phyloP scores from a whole-genome alignment of 1,284 basidiomycete species.

The Malassezia obtusa region DNA sequence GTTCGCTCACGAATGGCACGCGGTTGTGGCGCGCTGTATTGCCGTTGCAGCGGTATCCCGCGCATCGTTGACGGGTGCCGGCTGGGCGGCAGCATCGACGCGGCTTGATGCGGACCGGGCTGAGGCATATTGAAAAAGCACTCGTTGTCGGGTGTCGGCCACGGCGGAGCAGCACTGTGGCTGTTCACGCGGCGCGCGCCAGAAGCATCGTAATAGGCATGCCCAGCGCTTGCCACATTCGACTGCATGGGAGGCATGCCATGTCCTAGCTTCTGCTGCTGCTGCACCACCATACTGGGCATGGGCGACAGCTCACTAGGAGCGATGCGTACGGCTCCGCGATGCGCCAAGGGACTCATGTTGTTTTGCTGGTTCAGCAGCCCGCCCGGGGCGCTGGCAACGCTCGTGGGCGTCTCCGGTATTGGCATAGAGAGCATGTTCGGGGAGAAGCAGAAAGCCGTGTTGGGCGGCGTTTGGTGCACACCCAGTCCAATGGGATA shows the following conservation, averaged over 20 bases:
- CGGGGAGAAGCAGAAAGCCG: conserved; percentile 1
- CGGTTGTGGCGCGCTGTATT: conserved; percentile 15
- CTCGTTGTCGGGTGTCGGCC: conserved; percentile 8
- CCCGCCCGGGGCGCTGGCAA: neutral
- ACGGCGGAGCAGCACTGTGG: conserved; percentile 3
- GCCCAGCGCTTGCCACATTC: neutral
- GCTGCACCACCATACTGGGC: neutral
- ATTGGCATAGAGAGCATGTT: conserved; percentile 3
- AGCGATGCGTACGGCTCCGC: neutral
- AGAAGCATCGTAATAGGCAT: neutral
- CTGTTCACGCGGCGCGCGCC: conserved; percentile 12
- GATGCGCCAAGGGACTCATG: conserved; percentile 13
- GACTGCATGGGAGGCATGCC: neutral
- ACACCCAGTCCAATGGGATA: neutral
- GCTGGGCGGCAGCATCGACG: neutral
- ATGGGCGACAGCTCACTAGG: neutral
- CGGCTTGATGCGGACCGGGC: neutral
- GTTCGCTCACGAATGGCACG: conserved; percentile 12
- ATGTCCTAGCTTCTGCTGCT: conserved; percentile 1
- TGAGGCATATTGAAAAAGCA: conserved; percentile 5
- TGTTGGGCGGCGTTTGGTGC: neutral
- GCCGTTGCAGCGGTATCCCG: conserved; percentile 7
- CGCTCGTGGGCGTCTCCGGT: conserved; percentile 9
- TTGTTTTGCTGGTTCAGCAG: conserved; percentile 6
- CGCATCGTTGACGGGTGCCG: neutral